Percentiles rank a stretch among this genome's conserved stretches.
phyloP scores from a whole-genome alignment of 2,329 filamentous ascomycete genomes.

The Epichloe gansuensis region DNA sequence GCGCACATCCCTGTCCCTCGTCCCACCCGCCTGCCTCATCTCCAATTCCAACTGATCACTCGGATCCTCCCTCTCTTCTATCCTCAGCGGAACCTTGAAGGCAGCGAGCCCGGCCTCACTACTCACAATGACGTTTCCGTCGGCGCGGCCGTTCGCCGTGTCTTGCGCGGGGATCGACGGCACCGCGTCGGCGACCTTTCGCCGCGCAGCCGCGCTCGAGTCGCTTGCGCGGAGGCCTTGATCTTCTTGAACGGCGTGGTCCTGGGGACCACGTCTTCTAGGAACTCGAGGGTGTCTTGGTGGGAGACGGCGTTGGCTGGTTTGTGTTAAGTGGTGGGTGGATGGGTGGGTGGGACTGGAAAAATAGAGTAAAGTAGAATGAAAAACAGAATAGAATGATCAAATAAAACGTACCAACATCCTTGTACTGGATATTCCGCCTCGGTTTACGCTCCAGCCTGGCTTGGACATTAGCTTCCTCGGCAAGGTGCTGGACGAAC shows the following conservation, averaged over 20 bases:
- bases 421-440: conserved; percentile 90
- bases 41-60: conserved; percentile 44
- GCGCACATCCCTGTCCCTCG: conserved; percentile 40
- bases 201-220: conserved; percentile 30
- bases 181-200: conserved; percentile 21
- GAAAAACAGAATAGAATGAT: neutral
- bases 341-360: too few species aligned
- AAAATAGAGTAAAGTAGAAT: neutral
- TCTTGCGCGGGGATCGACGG: conserved; percentile 6
- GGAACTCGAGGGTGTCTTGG: conserved; percentile 89
- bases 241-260: conserved; percentile 71
- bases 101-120: conserved; percentile 11
- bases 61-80: conserved; percentile 28
- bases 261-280: conserved; percentile 80
- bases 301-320: conserved; percentile 73
- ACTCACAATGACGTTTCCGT: conserved; percentile 17
- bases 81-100: conserved; percentile 12
- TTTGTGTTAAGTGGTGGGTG: too few species aligned
- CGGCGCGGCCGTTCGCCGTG: conserved; percentile 7
- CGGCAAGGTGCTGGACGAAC: conserved; percentile 86
- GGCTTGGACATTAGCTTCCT: conserved; percentile 75
- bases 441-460: conserved; percentile 86
- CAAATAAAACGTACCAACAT: conserved; percentile 54
- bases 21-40: conserved; percentile 33
- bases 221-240: conserved; percentile 49